Base-by-base conservation (phyloP, 2,329 filamentous ascomycete species). In the Lasiodiplodia hormozganensis region DNA sequence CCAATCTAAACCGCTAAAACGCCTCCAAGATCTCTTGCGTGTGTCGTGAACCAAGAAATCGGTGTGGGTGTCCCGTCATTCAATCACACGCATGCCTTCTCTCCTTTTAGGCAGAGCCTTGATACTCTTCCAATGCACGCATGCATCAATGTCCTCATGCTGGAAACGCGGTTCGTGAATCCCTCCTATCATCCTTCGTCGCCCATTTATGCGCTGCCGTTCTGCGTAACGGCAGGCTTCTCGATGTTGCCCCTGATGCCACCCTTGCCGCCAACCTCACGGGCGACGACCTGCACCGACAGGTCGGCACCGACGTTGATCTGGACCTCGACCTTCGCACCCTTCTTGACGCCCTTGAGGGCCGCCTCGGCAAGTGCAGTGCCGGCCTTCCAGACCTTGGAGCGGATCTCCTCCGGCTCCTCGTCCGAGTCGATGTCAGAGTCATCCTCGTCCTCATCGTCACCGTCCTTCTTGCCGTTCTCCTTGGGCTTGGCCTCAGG, bases 321-420 rank as follows among this genome's bases (percentile, higher is more conserved):
- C 78, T 93, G 96, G 67, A 98, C 90, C 85, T 99, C 96, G 72
- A 99, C 89, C 85, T 97, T 97, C 76, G 88, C 88, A 69, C 89
- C 91, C 84, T 95, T 94, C 89, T 95, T 95, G 74, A 96, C 88
- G 69, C 86, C 92, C 80, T 88, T 91, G 78, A 99, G 83, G 38
- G 91, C 92, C 12, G 93, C 91, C 85, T 99, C 96, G 70, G 94
- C 94, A 70, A 99, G 88, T 36, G 90, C 85, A 71, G 86, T 89
- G 74, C 92, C 92, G 58, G 93, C 87, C 86, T 97, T 97, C 93
- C 94, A 97, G 69, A 96, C 85, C 86, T 96, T 94, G 83, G 97
- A 92, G 72, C 94, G 87, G 76, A 90, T 87, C 83, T 97, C 94
- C 81, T 97, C 92, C 67, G 91, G 91, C 74, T 96, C 93, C 43